Conservation (phyloP, 768 basidiomycete genomes). For the Candolleomyces eurysporus region DNA sequence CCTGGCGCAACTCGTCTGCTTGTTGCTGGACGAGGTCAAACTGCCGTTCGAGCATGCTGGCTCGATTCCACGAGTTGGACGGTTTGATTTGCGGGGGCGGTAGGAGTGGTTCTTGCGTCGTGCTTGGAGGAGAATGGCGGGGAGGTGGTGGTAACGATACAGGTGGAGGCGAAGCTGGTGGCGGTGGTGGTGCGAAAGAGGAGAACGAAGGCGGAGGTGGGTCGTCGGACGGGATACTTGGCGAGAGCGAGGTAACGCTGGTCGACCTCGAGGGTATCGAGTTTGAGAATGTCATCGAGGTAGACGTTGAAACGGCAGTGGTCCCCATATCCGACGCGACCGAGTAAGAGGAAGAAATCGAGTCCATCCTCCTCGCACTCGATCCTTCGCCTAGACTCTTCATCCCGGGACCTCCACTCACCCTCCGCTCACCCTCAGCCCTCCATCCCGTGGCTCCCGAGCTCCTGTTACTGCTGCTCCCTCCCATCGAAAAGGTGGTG, state of each 20-base stretch:
- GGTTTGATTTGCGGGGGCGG: background rate
- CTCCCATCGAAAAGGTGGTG: no score
- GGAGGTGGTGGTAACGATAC: background rate
- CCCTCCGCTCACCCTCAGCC: background rate
- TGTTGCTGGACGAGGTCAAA: conserved; percentile 1
- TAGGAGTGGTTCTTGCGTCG: background rate
- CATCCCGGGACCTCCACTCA: background rate
- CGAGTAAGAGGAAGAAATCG: background rate
- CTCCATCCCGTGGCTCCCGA: no score
- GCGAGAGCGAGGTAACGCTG: no score
- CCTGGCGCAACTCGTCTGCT: background rate
- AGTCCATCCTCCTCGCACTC: background rate
- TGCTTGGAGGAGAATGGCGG: background rate
- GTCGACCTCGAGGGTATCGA: no score
- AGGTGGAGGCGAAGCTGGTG: no score
- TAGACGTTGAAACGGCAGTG: no score
- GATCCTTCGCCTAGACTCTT: background rate
- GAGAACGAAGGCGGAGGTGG: no score
- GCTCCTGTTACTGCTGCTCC: no score
- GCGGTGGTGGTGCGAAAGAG: no score
- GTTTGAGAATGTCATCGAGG: no score
- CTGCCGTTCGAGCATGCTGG: conserved; percentile 2
- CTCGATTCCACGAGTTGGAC: background rate
- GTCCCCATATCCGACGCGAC: no score
- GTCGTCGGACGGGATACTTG: no score